Evolutionary conservation across 805 yeast species (phyloP), one percentile per base, ranked within the genome.

Genomic region (Yarrowia sp.): DNA sequence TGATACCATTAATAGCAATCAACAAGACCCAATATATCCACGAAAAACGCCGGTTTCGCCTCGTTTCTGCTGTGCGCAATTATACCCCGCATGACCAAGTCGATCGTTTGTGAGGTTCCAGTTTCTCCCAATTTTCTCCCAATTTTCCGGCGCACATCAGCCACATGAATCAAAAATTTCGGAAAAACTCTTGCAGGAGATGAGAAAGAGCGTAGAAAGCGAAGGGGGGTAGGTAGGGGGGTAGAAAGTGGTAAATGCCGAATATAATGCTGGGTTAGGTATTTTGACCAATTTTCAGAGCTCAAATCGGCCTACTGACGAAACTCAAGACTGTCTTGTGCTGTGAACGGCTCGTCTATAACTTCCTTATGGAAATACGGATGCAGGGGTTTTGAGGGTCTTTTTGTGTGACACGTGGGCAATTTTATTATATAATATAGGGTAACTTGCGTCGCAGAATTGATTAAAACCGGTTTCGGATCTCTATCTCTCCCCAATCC

Each of bases 131-230:
- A 10, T 26, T 26, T 44, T 11, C 32, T 44, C 44, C 46, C 38
- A 48, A 30, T 48, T 48, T 48, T 48, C 54, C 54, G 54, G 21
- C 22, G 26, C 35, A 26, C 51, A 46, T 22, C 32, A n/a, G 49
- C 17, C 32, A 24, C 38, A 7, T 44, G 38, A 21, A n/a, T n/a
- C n/a, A n/a, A n/a, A n/a, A n/a, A n/a, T n/a, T n/a, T 32, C 54
- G 54, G 54, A 48, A 48, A 48, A 48, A 48, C 54, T 48, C 54
- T 48, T 48, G 54, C 54, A 48, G 38, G 11, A 3, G 48, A 17
- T 6, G 19, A 14, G 14, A 21, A 14, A 2, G 44, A 22, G 24
- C 4, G 26, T 12, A 40, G 10, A 26, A 21, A 11, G 6, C 2
- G 24, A 21, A 40, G 16, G n/a, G 14, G 26, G 26, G 16, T 11